A percentile compares a stretch with the other conserved stretches of the same genome.
These are phyloP conservation scores for Saccharomycopsis lassenensis DNA, from an alignment of 805 yeast genomes.

Conservation along the genomic window DNA sequence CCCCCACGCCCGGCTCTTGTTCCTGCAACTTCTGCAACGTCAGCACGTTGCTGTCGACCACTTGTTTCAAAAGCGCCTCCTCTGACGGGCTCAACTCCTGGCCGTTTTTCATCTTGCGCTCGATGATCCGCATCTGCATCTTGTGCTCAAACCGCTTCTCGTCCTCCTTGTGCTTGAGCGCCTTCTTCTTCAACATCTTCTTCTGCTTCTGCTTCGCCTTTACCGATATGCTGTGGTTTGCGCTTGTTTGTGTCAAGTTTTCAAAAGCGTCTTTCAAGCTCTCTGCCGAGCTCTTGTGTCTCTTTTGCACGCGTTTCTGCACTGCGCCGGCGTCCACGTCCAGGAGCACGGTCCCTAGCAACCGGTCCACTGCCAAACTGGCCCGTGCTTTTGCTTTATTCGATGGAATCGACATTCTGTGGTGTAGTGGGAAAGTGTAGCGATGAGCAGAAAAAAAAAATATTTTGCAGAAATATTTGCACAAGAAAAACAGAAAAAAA, in stretches of 20 bases:
- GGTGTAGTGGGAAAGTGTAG: too few relatives aligned
- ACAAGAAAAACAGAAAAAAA: too few relatives aligned
- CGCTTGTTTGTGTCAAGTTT: conserved; percentile 24
- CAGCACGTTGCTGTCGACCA: conserved; percentile 28
- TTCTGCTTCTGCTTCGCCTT: conserved; percentile 26
- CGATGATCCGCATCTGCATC: conserved; percentile 27
- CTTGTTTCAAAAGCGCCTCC: conserved; percentile 25
- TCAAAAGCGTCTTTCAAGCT: conserved; percentile 26
- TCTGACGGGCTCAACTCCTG: conserved; percentile 27
- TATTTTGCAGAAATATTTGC: too few relatives aligned
- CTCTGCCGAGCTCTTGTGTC: conserved; percentile 25
- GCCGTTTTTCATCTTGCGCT: conserved; percentile 24
- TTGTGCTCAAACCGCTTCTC: conserved; percentile 22
- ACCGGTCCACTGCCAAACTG: conserved; percentile 30
- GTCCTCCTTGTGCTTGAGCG: conserved; percentile 19
- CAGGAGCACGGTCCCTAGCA: conserved; percentile 29
- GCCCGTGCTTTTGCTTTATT: conserved; percentile 29
- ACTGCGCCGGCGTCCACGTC: conserved; percentile 22
- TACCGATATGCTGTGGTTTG: too few relatives aligned
- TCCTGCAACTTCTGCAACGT: conserved; percentile 31
- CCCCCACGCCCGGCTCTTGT: conserved; percentile 34
- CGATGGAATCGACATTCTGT: too few relatives aligned
- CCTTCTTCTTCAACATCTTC: conserved; percentile 26
- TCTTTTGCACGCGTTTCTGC: conserved; percentile 11
- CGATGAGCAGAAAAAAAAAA: too few relatives aligned